phyloP scores from a whole-genome alignment of 2,329 filamentous ascomycete genomes.

The Sclerotinia nivalis region DNA sequence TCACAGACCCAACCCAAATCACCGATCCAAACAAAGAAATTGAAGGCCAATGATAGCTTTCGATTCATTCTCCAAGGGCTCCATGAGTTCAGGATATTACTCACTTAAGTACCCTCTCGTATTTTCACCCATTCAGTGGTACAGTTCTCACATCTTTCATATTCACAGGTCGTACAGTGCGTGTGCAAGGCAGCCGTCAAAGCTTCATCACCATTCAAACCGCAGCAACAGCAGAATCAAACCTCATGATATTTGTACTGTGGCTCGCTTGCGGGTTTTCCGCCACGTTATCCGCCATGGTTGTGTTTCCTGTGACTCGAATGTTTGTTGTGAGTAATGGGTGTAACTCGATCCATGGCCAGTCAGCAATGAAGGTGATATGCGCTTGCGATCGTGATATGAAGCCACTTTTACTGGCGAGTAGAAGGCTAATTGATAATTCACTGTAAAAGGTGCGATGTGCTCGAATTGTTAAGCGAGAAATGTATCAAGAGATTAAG shows the following conservation, averaged over 20 bases:
- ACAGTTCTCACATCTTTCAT: background rate
- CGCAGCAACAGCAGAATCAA: conserved; percentile 14
- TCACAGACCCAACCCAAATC: background rate
- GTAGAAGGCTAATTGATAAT: background rate
- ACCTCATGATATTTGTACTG: background rate
- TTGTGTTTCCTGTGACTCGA: conserved; percentile 5
- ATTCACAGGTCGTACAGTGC: background rate
- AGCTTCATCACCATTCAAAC: background rate
- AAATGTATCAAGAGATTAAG: background rate
- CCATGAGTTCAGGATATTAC: background rate
- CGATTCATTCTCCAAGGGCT: background rate
- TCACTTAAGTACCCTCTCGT: background rate
- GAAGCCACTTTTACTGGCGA: background rate
- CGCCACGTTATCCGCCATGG: background rate
- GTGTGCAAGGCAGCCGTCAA: background rate
- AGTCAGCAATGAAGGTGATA: background rate
- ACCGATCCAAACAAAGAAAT: background rate
- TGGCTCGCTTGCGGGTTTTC: background rate
- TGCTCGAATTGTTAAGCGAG: background rate
- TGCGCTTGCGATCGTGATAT: background rate
- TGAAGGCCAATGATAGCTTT: background rate
- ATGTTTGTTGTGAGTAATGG: background rate
- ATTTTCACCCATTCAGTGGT: background rate
- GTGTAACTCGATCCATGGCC: background rate
- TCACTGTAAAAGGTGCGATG: background rate